Evolutionary conservation across 352 stramenopile species (phyloP).

Genomic region (Elongisporangium undulatum): DNA sequence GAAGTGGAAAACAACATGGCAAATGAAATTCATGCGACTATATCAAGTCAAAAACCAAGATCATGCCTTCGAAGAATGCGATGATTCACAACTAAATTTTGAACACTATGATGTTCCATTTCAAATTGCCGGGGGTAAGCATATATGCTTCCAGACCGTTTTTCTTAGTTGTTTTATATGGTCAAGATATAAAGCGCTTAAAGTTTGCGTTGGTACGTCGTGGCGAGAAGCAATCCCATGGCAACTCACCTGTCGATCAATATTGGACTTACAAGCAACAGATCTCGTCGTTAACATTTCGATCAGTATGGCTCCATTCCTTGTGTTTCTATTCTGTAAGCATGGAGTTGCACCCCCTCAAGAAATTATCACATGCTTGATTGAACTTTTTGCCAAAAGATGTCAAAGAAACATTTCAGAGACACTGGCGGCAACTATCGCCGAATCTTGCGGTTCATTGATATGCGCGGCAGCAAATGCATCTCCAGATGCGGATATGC

Average conservation of each 20-base stretch:
- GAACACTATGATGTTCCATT: neutral
- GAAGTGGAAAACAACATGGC: neutral
- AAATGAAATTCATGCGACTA: neutral
- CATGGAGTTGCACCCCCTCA: slow-evolving; percentile 26
- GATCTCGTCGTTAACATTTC: slow-evolving; percentile 23
- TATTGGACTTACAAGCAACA: slow-evolving; percentile 23
- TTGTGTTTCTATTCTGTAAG: slow-evolving; percentile 34
- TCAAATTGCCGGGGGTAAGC: neutral
- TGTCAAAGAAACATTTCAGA: slow-evolving; percentile 23
- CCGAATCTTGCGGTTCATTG: slow-evolving; percentile 23
- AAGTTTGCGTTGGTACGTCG: slow-evolving; percentile 21
- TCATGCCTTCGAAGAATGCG: neutral
- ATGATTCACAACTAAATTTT: neutral
- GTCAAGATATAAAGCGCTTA: slow-evolving; percentile 30
- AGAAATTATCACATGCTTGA: slow-evolving; percentile 30
- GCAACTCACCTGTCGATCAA: slow-evolving; percentile 24
- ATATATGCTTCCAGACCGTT: neutral
- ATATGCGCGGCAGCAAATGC: slow-evolving; percentile 12
- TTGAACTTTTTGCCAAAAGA: slow-evolving; percentile 34
- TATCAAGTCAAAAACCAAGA: neutral
- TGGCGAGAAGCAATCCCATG: slow-evolving; percentile 41
- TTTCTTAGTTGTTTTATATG: slow-evolving; percentile 46
- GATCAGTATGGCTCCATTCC: slow-evolving; percentile 30
- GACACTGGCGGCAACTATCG: slow-evolving; percentile 17
- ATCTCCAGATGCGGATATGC: neutral